phyloP scores from a whole-genome alignment of 2,329 filamentous ascomycete genomes.

The Cryphonectria naterciae region DNA sequence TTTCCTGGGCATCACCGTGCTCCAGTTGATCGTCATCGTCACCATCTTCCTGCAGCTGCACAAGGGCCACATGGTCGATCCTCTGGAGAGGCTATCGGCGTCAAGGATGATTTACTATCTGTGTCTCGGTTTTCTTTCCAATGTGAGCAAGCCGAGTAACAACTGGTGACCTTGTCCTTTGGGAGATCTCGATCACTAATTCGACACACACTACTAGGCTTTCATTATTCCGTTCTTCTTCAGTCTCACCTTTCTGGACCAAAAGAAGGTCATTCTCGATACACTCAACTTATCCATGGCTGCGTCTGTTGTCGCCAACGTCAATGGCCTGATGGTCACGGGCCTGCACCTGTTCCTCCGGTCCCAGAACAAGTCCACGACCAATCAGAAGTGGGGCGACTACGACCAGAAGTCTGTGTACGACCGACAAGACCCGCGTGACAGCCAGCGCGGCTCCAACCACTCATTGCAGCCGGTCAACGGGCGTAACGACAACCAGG shows the following conservation, averaged over 20 bases:
- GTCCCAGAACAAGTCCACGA: conserved; percentile 62
- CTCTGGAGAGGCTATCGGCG: conserved; percentile 63
- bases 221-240: conserved; percentile 68
- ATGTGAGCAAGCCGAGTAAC: conserved; percentile 48
- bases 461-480: conserved; percentile 43
- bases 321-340: conserved; percentile 67
- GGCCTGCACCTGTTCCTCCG: conserved; percentile 70
- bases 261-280: conserved; percentile 41
- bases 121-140: conserved; percentile 58
- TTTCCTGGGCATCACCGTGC: conserved; percentile 53
- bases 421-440: conserved; percentile 45
- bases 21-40: conserved; percentile 55
- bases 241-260: conserved; percentile 52
- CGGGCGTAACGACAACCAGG: not conserved
- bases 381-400: conserved; percentile 50
- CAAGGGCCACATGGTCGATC: conserved; percentile 57
- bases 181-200: conserved; percentile 4
- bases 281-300: conserved; percentile 62
- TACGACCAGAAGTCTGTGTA: conserved; percentile 51
- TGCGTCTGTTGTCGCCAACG: conserved; percentile 67
- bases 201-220: conserved; percentile 42
- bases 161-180: not conserved
- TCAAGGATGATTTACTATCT: conserved; percentile 74
- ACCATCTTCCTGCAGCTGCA: conserved; percentile 62
- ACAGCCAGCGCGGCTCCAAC: conserved; percentile 31